phyloP scores from a whole-genome alignment of 495 filamentous ascomycete species.

The Penicillium desertorum region DNA sequence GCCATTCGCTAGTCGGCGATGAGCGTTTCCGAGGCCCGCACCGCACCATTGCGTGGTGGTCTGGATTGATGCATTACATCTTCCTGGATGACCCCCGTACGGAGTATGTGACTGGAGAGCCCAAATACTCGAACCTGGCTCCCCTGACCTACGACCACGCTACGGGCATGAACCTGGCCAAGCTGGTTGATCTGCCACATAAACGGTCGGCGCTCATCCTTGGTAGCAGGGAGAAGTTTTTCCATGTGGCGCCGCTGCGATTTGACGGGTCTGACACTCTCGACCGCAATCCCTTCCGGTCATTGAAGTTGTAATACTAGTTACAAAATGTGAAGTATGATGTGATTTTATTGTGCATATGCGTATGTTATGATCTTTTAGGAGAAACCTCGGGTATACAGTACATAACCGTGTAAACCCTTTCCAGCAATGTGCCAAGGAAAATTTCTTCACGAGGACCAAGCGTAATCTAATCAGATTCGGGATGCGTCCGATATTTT shows the following conservation, averaged over 20 bases:
- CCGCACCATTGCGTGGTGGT: constrained; percentile 63
- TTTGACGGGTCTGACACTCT: constrained; percentile 49
- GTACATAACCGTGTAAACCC: too few relatives aligned
- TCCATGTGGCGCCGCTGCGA: constrained; percentile 36
- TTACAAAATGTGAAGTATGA: too few relatives aligned
- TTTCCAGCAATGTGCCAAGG: neutral
- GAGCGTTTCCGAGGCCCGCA: constrained; percentile 57
- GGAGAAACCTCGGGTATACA: neutral
- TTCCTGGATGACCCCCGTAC: constrained; percentile 65
- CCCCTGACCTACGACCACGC: constrained; percentile 60
- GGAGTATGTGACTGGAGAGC: constrained; percentile 57
- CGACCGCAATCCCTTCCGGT: constrained; percentile 49
- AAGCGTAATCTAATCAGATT: constrained; percentile 3
- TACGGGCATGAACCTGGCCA: constrained; percentile 58
- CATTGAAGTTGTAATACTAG: constrained; percentile 46
- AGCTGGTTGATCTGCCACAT: constrained; percentile 58
- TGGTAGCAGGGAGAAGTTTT: constrained; percentile 58
- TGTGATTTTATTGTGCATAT: neutral
- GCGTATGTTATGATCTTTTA: too few relatives aligned
- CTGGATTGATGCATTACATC: constrained; percentile 61
- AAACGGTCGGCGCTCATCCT: constrained; percentile 56
- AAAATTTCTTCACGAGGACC: neutral
- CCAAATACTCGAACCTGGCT: constrained; percentile 53
- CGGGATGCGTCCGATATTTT: neutral
- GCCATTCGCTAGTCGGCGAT: constrained; percentile 62